phyloP scores from a whole-genome alignment of 2,329 filamentous ascomycete species.

The Berkeleyomyces rouxiae region DNA sequence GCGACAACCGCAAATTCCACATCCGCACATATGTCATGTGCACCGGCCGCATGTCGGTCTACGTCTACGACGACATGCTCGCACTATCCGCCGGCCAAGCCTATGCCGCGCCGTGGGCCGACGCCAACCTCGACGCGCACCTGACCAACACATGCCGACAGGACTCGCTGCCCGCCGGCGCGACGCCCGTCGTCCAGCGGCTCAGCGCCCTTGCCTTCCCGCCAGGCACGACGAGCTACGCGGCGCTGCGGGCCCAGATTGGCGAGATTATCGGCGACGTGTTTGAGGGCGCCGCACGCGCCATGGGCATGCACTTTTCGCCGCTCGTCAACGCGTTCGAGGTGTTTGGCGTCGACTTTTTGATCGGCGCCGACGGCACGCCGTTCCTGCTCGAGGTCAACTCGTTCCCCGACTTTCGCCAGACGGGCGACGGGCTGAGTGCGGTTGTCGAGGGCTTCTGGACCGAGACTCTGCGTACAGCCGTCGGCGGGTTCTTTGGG shows the following conservation, averaged over 20 bases:
- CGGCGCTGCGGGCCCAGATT: constrained; percentile 55
- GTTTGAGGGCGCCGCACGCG: constrained; percentile 72
- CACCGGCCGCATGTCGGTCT: constrained; percentile 59
- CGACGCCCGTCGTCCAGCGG: constrained; percentile 43
- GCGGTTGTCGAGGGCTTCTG: constrained; percentile 62
- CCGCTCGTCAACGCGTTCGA: constrained; percentile 79
- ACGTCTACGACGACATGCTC: constrained; percentile 81
- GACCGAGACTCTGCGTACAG: constrained; percentile 51
- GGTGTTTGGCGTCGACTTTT: constrained; percentile 77
- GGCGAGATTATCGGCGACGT: constrained; percentile 54
- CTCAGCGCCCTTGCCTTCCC: constrained; percentile 51
- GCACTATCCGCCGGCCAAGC: constrained; percentile 70
- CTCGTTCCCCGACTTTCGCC: constrained; percentile 87
- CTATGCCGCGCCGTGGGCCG: constrained; percentile 49
- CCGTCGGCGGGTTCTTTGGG: constrained; percentile 51
- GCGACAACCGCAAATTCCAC: constrained; percentile 73
- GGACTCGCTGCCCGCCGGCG: constrained; percentile 30
- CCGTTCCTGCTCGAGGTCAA: constrained; percentile 83
- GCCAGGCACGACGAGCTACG: constrained; percentile 43
- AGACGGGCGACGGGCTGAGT: constrained; percentile 63
- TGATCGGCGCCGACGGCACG: constrained; percentile 49
- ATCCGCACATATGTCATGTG: constrained; percentile 83
- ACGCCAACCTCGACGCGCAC: constrained; percentile 48
- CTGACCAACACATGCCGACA: constrained; percentile 95
- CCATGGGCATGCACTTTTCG: constrained; percentile 84